These are phyloP conservation scores for Avena sativa DNA, from an alignment of 176 grass and related monocot species.

Conservation along the genomic window DNA sequence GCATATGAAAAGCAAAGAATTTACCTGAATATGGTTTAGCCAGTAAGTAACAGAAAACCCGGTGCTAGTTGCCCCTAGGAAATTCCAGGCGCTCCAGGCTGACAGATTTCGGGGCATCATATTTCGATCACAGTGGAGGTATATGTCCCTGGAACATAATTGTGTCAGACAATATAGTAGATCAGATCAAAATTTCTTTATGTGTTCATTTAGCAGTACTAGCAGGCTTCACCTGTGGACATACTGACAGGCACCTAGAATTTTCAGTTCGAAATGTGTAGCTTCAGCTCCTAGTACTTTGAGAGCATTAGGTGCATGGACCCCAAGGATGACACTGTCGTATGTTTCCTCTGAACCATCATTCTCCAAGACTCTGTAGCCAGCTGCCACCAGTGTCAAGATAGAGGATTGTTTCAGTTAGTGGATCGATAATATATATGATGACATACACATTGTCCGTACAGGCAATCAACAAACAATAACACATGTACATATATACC, in stretches of 20 bases:
- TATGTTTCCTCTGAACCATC: conserved; percentile 15
- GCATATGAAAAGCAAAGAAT: conserved; percentile 2
- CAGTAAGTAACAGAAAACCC: conserved; percentile 11
- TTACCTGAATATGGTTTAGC: conserved; percentile 18
- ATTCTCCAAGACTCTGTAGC: not conserved
- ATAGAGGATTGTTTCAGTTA: not conserved
- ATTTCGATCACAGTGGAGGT: conserved; percentile 9
- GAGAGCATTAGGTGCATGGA: conserved; percentile 11
- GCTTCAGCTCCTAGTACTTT: conserved; percentile 12
- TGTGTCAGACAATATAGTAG: not conserved
- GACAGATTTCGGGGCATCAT: not conserved
- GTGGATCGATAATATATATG: not conserved
- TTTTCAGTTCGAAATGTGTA: not conserved
- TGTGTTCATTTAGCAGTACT: not conserved
- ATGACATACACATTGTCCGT: not conserved
- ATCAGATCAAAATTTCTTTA: conserved; percentile 9
- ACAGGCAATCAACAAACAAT: not conserved
- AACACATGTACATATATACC: not conserved
- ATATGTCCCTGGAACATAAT: conserved; percentile 14
- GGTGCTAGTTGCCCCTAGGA: not conserved
- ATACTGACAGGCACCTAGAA: conserved; percentile 12
- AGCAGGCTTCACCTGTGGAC: not conserved
- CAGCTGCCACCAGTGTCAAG: not conserved
- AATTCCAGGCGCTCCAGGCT: conserved; percentile 4
- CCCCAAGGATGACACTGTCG: conserved; percentile 4